These are phyloP conservation scores for Guyanaporus albipodus DNA, from an alignment of 768 basidiomycete genomes.

Conservation along the genomic window DNA sequence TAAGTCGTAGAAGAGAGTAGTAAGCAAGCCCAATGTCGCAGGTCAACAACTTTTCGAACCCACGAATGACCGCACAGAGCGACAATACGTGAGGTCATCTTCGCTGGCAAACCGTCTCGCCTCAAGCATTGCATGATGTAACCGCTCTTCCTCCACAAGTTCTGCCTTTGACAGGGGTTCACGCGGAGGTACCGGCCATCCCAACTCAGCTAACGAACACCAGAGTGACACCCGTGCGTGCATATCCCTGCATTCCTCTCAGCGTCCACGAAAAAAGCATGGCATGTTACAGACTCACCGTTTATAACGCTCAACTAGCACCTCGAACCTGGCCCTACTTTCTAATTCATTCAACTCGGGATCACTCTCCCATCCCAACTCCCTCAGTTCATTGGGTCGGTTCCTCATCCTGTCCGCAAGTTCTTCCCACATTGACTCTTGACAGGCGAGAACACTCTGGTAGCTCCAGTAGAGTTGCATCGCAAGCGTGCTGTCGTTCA, in stretches of 20 bases:
- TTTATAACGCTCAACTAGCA: conserved; percentile 52
- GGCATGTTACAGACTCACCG: conserved; percentile 36
- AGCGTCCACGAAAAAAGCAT: not conserved
- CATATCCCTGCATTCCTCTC: conserved; percentile 49
- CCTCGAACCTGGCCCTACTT: conserved; percentile 55
- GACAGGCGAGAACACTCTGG: conserved; percentile 57
- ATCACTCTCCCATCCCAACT: conserved; percentile 70
- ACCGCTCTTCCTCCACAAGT: conserved; percentile 60
- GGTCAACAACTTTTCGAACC: conserved; percentile 46
- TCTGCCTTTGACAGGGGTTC: conserved; percentile 68
- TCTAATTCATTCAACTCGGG: conserved; percentile 56
- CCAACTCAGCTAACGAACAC: conserved; percentile 56
- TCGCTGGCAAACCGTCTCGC: conserved; percentile 48
- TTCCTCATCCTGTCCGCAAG: conserved; percentile 60
- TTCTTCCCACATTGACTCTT: conserved; percentile 78
- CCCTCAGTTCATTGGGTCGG: conserved; percentile 46
- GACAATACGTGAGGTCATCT: conserved; percentile 54
- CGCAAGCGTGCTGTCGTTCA: conserved; percentile 59
- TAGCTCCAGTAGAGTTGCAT: conserved; percentile 71
- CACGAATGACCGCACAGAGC: conserved; percentile 56
- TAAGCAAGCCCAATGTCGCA: not conserved
- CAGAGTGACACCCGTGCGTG: conserved; percentile 59
- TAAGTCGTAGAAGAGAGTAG: not conserved
- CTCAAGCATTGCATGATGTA: conserved; percentile 57
- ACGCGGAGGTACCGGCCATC: conserved; percentile 55